Base-by-base conservation (phyloP, 2,329 filamentous ascomycete species). In the Hypomyces perniciosus region DNA sequence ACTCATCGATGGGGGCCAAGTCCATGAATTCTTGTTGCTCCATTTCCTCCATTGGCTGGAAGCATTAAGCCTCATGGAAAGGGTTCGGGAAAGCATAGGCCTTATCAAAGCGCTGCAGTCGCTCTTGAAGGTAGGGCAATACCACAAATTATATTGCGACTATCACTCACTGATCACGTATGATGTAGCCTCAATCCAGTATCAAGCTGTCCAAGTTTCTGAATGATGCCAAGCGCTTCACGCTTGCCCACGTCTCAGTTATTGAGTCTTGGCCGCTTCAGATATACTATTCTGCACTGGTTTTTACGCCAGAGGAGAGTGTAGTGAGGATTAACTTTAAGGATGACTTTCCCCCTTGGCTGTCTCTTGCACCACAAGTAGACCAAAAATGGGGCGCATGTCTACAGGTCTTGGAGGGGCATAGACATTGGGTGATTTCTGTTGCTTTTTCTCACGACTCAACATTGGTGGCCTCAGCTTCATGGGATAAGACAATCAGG, bases 11-110 rank as follows among this genome's bases (percentile, higher is more conserved):
- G 48, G 56, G 34, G 61, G 62, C 40, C 29, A 57, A 28, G 61
- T 63, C 5, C 54, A 71, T 46, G 1, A 44, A 0, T 75, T 75
- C 55, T 55, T 75, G 4, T 51, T 58, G 12, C 13, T 51, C 13
- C 66, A 72, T 54, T 60, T 73, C 44, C 69, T 75, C 3, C 59
- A 74, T 49, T 73, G 68, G 70, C 55, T 73, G 4, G 69, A 73
- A 56, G 65, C 62, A 6, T 56, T 72, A 20, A 65, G 64, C 44
- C 56, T 69, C 6, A 57, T 71, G 35, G 59, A 61, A 12, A 57
- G 60, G 13, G 7, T 13, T 3, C 9, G 44, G 3, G 56, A 60
- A 6, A 52, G 27, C 27, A 28, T 42, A 8, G 27, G 40, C 10
- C 27, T 7, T 8, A 28, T 42, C 2, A 28, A 27, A 29, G 9